Conservation (phyloP, 331 rosid species). For the Erythrophleum ivorense region DNA sequence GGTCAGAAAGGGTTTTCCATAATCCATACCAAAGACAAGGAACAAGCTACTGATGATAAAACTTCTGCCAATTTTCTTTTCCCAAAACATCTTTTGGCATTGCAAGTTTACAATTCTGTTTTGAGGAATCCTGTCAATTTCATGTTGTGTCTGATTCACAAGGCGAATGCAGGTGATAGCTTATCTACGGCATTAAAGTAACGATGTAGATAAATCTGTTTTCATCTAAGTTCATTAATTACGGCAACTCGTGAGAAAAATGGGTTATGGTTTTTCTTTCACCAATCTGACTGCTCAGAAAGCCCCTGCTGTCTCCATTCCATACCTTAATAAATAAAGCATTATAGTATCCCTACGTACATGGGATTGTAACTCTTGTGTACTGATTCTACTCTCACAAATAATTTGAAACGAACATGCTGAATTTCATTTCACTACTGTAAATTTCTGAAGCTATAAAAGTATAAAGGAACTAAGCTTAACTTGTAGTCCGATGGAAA, state of each 20-base stretch:
- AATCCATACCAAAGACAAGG: neutral
- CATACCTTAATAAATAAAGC: neutral
- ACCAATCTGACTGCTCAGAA: neutral
- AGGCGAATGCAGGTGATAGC: neutral
- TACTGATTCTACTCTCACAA: too few relatives aligned
- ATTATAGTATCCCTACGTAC: neutral
- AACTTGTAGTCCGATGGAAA: neutral
- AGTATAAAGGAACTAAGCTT: neutral
- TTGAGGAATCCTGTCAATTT: neutral
- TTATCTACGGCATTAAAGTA: neutral
- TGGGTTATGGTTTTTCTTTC: neutral
- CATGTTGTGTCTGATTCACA: conserved; percentile 31
- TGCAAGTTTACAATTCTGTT: neutral
- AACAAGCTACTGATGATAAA: neutral
- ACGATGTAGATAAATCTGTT: neutral
- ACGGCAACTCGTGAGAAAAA: neutral
- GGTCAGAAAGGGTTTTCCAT: neutral
- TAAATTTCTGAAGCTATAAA: neutral
- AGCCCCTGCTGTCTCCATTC: neutral
- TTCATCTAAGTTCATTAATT: neutral
- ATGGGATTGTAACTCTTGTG: too few relatives aligned
- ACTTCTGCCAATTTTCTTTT: neutral
- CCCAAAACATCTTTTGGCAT: neutral
- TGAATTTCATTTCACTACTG: neutral
- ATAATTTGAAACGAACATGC: neutral